Base-by-base conservation (phyloP, 2,329 filamentous ascomycete species). In the Zarea fungicola region DNA sequence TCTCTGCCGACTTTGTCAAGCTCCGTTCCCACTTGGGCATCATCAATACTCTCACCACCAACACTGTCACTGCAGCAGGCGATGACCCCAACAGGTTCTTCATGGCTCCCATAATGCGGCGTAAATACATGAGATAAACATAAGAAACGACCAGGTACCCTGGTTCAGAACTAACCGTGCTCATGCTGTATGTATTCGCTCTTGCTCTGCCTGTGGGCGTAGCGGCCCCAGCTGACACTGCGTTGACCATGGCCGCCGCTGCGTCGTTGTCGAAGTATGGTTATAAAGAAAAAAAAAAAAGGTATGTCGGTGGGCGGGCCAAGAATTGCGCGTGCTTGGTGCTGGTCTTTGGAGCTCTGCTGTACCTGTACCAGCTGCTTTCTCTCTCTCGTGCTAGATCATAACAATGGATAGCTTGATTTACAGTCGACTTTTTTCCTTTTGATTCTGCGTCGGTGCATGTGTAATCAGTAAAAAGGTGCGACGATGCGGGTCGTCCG, bases 171-270 rank as follows among this genome's bases (percentile, higher is more conserved):
- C 62, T 59, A 54, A 69, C 66, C 64, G 64, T 67, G 58, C 69
- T 68, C 49, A 71, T 69, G 54, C 60, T 70, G 63, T 65, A 72
- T 11, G 69, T 72, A 42, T 72, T 67, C 46, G 58, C 61, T 43
- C 64, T 58, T 45, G 59, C 52, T 53, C 65, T 58, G 36, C 61
- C 61, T 41, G 55, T 55, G 28, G 61, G 57, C 45, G 60, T 62
- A 28, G 64, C 62, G 44, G 63, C 59, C 44, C 65, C 67, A 49
- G 68, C 66, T 44, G 60, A 57, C 43, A 71, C 60, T 39, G 66
- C 65, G 51, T 57, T 62, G 61, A 65, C 67, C 23, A 34, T 61
- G 45, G 14, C 16, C 4, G 14, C 6, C 25, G 18, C 14, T 34
- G 21, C 48, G 22, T 48, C 19, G 9, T 42, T 34, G 14, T 8